phyloP scores from a whole-genome alignment of 208 protist species.

The Leishmania braziliensis region DNA sequence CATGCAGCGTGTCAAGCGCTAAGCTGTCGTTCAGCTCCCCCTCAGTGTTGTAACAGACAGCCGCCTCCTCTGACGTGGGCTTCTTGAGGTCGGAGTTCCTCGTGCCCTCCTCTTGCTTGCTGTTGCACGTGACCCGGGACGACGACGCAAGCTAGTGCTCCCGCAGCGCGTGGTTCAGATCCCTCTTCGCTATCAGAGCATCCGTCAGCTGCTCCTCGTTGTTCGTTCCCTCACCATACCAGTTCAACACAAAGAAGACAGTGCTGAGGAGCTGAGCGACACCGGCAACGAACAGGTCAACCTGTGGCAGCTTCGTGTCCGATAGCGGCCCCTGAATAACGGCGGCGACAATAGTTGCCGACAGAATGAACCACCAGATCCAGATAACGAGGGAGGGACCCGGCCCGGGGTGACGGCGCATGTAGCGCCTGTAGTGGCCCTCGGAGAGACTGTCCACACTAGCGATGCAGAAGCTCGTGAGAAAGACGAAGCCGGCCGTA shows the following conservation, averaged over 20 bases:
- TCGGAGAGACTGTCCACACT: conserved; percentile 83
- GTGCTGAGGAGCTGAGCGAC: conserved; percentile 54
- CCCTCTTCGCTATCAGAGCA: conserved; percentile 21
- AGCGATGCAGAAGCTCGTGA: conserved; percentile 56
- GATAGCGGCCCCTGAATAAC: conserved; percentile 61
- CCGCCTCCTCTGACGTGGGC: neutral
- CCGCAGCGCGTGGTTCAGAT: conserved; percentile 21
- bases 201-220: conserved; percentile 52
- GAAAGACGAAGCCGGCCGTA: conserved; percentile 61
- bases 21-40: conserved; percentile 8
- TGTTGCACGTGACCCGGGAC: neutral
- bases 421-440: conserved; percentile 78
- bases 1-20: conserved; percentile 15
- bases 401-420: conserved; percentile 44
- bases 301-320: conserved; percentile 39
- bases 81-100: conserved; percentile 23
- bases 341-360: conserved; percentile 50
- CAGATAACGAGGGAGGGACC: conserved; percentile 70
- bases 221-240: conserved; percentile 72
- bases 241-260: conserved; percentile 71
- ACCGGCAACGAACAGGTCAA: conserved; percentile 60
- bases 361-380: conserved; percentile 75
- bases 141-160: neutral
- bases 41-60: neutral
- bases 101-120: neutral